These are phyloP conservation scores for Aurantiochytrium sp. DNA, from an alignment of 108 stramenopile species.

Conservation along the genomic window DNA sequence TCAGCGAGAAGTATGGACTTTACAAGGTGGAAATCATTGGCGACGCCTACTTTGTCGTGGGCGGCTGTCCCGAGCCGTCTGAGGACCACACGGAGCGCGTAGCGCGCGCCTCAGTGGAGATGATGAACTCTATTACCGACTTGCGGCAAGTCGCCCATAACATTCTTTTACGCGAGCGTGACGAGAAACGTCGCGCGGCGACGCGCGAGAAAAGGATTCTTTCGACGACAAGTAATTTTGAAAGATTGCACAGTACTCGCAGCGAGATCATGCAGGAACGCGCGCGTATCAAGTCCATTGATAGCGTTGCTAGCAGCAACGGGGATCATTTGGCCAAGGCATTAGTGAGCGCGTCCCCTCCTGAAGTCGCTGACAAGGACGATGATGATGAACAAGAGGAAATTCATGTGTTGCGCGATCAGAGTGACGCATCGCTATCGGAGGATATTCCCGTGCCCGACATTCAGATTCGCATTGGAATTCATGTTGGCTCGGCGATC, in stretches of 20 bases:
- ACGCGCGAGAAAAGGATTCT: background rate
- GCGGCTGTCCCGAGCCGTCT: constrained; percentile 13
- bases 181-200: background rate
- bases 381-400: background rate
- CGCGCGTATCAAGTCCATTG: too few relatives aligned
- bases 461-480: constrained; percentile 42
- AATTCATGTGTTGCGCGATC: background rate
- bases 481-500: constrained; percentile 45
- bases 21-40: constrained; percentile 48
- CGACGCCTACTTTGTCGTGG: constrained; percentile 38
- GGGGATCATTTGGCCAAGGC: too few relatives aligned
- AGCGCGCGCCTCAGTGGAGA: background rate
- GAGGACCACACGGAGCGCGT: constrained; percentile 28
- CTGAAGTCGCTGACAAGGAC: background rate
- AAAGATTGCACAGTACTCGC: background rate
- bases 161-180: background rate
- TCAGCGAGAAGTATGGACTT: constrained; percentile 19
- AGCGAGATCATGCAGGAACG: too few relatives aligned
- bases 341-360: background rate
- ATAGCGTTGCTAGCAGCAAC: too few relatives aligned
- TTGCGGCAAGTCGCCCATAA: background rate
- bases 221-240: background rate
- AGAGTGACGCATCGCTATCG: background rate
- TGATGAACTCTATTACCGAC: background rate
- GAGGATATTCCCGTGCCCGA: background rate